Conservation (phyloP, 1,139 yeast species). For the Pichia sp. region DNA sequence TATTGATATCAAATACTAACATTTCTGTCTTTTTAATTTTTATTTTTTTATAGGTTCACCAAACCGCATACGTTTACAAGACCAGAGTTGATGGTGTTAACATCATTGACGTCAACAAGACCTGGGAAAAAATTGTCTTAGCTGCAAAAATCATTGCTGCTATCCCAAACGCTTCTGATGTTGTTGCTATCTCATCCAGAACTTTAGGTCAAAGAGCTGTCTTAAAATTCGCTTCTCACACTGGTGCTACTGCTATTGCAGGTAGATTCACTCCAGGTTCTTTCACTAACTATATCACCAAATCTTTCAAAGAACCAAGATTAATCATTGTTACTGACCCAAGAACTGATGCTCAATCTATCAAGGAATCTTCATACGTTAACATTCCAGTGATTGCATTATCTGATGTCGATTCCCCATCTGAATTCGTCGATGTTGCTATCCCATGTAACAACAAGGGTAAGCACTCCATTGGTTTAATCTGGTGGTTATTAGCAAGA, state of each 20-base stretch:
- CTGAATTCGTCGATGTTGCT: constrained; percentile 98
- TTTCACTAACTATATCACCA: constrained; percentile 99
- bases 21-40: neutral
- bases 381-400: constrained; percentile 99
- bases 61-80: constrained; percentile 98
- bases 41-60: constrained; percentile 65
- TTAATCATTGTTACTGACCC: constrained; percentile 99
- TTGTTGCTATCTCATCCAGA: constrained; percentile 98
- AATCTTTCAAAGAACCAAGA: constrained; percentile 99
- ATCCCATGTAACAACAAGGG: constrained; percentile 99
- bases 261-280: constrained; percentile 99
- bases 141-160: constrained; percentile 99
- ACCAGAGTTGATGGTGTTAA: constrained; percentile 99
- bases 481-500: constrained; percentile 99
- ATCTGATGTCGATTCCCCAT: constrained; percentile 97
- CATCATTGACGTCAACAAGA: constrained; percentile 96
- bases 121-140: constrained; percentile 99
- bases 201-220: constrained; percentile 99
- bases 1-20: constrained; percentile 22
- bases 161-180: constrained; percentile 96
- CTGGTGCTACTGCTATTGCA: constrained; percentile 99
- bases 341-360: constrained; percentile 99
- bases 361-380: constrained; percentile 99
- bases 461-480: constrained; percentile 98
- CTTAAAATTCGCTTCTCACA: constrained; percentile 98